Percentiles rank a stretch among this genome's conserved stretches.
Conservation (phyloP, 139 green algal species). For the Nannochloris sp. region DNA sequence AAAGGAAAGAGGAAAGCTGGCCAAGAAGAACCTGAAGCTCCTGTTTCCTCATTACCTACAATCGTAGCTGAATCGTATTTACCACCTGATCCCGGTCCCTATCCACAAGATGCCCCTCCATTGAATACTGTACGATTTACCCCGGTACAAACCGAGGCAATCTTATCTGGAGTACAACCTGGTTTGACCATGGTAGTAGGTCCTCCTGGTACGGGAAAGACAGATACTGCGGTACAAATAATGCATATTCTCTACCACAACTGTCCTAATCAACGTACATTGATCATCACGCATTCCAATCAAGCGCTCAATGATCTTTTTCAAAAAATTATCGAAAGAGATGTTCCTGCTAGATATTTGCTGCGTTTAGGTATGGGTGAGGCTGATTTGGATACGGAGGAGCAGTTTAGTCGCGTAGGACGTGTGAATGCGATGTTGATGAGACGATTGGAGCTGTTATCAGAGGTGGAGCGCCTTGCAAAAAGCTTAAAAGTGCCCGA, state of each 20-base stretch:
- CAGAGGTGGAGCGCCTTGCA: constrained; percentile 74
- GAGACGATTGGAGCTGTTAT: constrained; percentile 80
- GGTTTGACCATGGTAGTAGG: constrained; percentile 96
- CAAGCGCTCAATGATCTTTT: constrained; percentile 57
- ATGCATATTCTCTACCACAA: constrained; percentile 93
- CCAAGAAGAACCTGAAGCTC: background rate
- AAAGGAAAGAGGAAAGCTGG: constrained; percentile 30
- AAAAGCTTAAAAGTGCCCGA: constrained; percentile 34
- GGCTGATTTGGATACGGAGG: constrained; percentile 80
- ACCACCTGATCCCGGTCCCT: constrained; percentile 76
- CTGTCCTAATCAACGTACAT: constrained; percentile 79
- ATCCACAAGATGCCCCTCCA: constrained; percentile 71
- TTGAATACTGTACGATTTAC: constrained; percentile 91
- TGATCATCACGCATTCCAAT: constrained; percentile 98
- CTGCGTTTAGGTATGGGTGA: constrained; percentile 93
- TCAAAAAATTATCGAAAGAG: constrained; percentile 84
- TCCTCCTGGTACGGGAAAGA: constrained; percentile 92
- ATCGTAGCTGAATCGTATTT: constrained; percentile 72
- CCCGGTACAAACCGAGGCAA: constrained; percentile 77
- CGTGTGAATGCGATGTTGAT: constrained; percentile 94
- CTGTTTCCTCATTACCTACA: constrained; percentile 11
- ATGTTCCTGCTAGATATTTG: constrained; percentile 78
- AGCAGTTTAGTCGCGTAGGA: constrained; percentile 77
- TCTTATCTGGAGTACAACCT: constrained; percentile 72
- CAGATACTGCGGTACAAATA: constrained; percentile 91